Conservation (phyloP, 768 basidiomycete genomes). For the Lentinus brumalis region DNA sequence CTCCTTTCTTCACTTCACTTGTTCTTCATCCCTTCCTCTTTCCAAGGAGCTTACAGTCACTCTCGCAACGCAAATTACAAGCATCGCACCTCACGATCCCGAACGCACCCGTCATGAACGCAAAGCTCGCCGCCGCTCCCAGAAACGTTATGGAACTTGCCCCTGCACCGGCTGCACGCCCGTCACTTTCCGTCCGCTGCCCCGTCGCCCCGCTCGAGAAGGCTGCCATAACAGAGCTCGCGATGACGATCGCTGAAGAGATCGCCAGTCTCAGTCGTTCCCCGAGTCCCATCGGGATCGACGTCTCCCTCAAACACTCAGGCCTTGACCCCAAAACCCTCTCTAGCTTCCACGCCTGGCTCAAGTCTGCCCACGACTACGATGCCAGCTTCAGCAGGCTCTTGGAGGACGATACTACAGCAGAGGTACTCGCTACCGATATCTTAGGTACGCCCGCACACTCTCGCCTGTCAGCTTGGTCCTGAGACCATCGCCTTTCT, state of each 20-base stretch:
- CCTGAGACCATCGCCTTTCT: not conserved
- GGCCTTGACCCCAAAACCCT: constrained; percentile 36
- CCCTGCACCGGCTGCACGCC: constrained; percentile 18
- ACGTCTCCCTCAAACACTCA: constrained; percentile 35
- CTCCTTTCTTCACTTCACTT: constrained; percentile 10
- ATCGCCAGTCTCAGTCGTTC: constrained; percentile 34
- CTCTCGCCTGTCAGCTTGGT: no score
- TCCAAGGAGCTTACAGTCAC: constrained; percentile 23
- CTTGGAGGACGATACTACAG: constrained; percentile 34
- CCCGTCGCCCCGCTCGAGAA: constrained; percentile 10
- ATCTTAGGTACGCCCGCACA: constrained; percentile 20
- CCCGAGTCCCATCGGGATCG: constrained; percentile 28
- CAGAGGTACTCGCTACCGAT: constrained; percentile 32
- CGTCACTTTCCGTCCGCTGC: constrained; percentile 21
- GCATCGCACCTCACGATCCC: constrained; percentile 19
- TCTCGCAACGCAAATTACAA: constrained; percentile 19
- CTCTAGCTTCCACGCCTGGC: constrained; percentile 35
- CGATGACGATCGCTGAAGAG: constrained; percentile 37
- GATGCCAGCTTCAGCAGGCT: constrained; percentile 32
- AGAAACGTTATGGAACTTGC: constrained; percentile 16
- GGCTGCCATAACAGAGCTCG: constrained; percentile 26
- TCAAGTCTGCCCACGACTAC: constrained; percentile 36
- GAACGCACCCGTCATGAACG: constrained; percentile 25
- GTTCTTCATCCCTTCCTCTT: not conserved
- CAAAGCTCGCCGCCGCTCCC: constrained; percentile 29